Evolutionary conservation across 75 land plant genomes (phyloP).

Genomic region (Isoetes taiwanensis): DNA sequence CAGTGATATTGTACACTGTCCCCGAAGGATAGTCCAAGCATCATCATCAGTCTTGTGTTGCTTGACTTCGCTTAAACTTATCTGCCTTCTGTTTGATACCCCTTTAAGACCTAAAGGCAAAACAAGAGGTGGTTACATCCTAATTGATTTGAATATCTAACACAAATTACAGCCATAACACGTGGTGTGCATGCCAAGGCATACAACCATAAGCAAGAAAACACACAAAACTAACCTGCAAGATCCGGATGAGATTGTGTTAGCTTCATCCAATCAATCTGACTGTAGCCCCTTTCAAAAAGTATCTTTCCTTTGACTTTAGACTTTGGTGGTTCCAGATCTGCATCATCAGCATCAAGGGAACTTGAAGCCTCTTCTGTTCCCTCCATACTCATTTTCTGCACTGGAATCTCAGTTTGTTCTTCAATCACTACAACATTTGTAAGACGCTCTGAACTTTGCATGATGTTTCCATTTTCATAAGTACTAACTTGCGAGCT

Average conservation of each 20-base stretch:
- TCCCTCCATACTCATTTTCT: too few species aligned
- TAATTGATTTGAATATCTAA: background rate
- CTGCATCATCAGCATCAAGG: too few species aligned
- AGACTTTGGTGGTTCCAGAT: slow-evolving; percentile 46
- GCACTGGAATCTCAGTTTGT: too few species aligned
- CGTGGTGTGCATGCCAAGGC: background rate
- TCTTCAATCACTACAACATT: too few species aligned
- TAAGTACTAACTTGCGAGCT: too few species aligned
- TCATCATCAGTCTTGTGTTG: slow-evolving; percentile 58
- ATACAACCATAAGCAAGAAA: background rate
- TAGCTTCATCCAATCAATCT: slow-evolving; percentile 92
- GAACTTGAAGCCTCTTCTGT: too few species aligned
- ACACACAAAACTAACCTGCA: slow-evolving; percentile 44
- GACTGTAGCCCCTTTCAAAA: slow-evolving; percentile 91
- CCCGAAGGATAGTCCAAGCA: slow-evolving; percentile 90
- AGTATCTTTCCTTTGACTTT: slow-evolving; percentile 55
- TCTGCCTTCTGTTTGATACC: slow-evolving; percentile 63
- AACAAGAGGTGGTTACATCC: background rate
- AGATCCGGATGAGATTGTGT: slow-evolving; percentile 84
- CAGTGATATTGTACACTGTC: slow-evolving; percentile 85
- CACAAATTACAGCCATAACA: background rate
- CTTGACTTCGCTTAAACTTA: slow-evolving; percentile 74
- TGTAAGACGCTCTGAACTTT: too few species aligned
- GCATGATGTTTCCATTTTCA: too few species aligned
- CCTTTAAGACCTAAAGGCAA: slow-evolving; percentile 57